Conservation (phyloP, 2,329 filamentous ascomycete genomes). For the Ophiostoma ulmi region DNA sequence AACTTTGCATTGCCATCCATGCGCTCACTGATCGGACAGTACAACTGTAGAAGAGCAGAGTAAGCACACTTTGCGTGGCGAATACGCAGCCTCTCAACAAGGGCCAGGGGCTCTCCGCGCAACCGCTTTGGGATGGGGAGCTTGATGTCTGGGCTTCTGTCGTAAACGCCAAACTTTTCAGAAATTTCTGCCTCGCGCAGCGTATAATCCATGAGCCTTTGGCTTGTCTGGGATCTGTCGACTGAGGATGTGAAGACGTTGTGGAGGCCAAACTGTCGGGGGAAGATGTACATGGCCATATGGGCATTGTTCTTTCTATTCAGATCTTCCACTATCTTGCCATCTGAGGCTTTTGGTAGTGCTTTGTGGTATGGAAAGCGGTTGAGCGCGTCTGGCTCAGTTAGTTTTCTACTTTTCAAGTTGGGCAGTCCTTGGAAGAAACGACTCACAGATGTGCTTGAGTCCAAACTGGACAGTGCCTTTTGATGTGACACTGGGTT, state of each 20-base stretch:
- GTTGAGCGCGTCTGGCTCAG: background rate
- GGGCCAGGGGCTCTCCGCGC: conserved; percentile 52
- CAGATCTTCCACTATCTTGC: conserved; percentile 51
- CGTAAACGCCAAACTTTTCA: conserved; percentile 33
- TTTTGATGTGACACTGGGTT: conserved; percentile 62
- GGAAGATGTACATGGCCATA: conserved; percentile 89
- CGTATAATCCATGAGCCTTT: conserved; percentile 79
- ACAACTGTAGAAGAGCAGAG: conserved; percentile 67
- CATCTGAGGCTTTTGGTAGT: conserved; percentile 63
- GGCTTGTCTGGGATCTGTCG: conserved; percentile 53
- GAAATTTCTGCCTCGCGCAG: conserved; percentile 76
- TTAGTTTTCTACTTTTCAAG: background rate
- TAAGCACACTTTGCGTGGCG: conserved; percentile 75
- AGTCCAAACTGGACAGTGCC: conserved; percentile 36
- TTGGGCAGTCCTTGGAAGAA: background rate
- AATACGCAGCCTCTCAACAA: conserved; percentile 65
- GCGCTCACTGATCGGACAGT: conserved; percentile 60
- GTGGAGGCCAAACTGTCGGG: conserved; percentile 80
- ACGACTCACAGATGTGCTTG: background rate
- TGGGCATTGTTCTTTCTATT: conserved; percentile 54
- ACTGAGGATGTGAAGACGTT: conserved; percentile 76
- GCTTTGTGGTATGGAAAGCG: background rate
- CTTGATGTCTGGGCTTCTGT: conserved; percentile 22
- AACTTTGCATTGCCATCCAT: conserved; percentile 17
- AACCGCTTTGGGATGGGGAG: conserved; percentile 59